Base-by-base conservation (phyloP, 371 early-diverging fungal species). In the Phascolomyces articulosus region DNA sequence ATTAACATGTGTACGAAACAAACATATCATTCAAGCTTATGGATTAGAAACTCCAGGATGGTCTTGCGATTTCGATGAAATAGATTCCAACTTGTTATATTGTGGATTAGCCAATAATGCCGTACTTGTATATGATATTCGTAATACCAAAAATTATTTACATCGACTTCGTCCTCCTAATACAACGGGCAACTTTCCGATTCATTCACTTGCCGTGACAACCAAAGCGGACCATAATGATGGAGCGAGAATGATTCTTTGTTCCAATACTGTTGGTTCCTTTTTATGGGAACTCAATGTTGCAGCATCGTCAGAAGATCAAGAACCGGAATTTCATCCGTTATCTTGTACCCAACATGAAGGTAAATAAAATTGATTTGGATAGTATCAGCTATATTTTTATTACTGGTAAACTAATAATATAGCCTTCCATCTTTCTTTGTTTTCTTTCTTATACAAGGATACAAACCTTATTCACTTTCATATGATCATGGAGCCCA, bases 71-170 rank as follows among this genome's bases (percentile, higher is more conserved):
- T 69, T 73, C 54, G 77, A 79, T 54, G 24, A 56, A 1, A n/a
- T 29, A 1, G 51, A 78, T 38, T n/a, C 65, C 0, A 74, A 71
- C 49, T 13, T 67, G 1, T 47, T 82, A 4, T 78, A 78, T 21
- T 82, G 82, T 66, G 82, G 82, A 8, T 24, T 74, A 3, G 63
- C 63, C 2, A 72, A 68, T 23, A 69, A 71, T 21, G 65, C 68
- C 4, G 44, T 78, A 2, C 57, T 70, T 48, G 49, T 82, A 0
- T 82, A 63, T 62, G 82, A 82, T 40, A 66, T 71, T 15, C 70
- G 82, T 11, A 77, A 78, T 31, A 78, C 79, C 3, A 77, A 66
- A 26, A 29, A 21, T 8, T 26, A 24, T 26, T 10, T 69, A 2
- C 57, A 57, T 15, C 61, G 24, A 8, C 40, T 69, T 4, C 55